Base-by-base conservation (phyloP, 129 eudicot species). In the Flaveria bidentis region DNA sequence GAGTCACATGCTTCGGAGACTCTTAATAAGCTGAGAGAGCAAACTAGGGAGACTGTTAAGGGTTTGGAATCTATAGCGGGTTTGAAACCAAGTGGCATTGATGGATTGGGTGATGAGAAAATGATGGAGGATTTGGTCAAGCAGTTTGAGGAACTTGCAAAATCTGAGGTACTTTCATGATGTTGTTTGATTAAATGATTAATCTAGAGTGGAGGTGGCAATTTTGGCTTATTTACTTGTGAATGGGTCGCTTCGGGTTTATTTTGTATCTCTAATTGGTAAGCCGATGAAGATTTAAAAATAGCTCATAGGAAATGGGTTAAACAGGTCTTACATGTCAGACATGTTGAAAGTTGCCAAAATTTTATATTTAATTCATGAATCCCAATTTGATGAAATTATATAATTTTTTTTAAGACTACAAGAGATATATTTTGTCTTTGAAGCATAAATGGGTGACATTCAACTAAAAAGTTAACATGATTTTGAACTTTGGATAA, bases 61-160 rank as follows among this genome's bases (percentile, higher is more conserved):
- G 92, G 90, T 14, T 83, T 95, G 83, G 99, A 91, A 86, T 85
- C 99, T 5, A 80, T 88, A 46, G 77, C 88, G 2, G 91, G 85
- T 67, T 77, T 91, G 30, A 84, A 66, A 84, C 81, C 17, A 84
- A 73, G 69, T 81, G 78, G 67, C 44, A 2, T 68, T 67, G 95
- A 85, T 25, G 82, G 66, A 60, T 76, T 87, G 74, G 88, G 82
- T 11, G 83, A 81, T 70, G 93, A 91, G 72, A 85, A 88, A 51
- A 85, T 94, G 91, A 85, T 95, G 90, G 96, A 95, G 80, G 97
- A 94, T 77, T 91, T 91, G 90, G 97, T 91, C 67, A 95, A 91
- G 86, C 99, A 95, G 86, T 95, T 95, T 86, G 97, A 95, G 83
- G 96, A 91, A 76, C 89, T 95, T 23, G 96, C 99, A 41, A 94